Percentiles rank a stretch among this genome's conserved stretches.
Evolutionary conservation across 495 filamentous ascomycete species (phyloP).

Genomic region (Neurospora tetrasperma): DNA sequence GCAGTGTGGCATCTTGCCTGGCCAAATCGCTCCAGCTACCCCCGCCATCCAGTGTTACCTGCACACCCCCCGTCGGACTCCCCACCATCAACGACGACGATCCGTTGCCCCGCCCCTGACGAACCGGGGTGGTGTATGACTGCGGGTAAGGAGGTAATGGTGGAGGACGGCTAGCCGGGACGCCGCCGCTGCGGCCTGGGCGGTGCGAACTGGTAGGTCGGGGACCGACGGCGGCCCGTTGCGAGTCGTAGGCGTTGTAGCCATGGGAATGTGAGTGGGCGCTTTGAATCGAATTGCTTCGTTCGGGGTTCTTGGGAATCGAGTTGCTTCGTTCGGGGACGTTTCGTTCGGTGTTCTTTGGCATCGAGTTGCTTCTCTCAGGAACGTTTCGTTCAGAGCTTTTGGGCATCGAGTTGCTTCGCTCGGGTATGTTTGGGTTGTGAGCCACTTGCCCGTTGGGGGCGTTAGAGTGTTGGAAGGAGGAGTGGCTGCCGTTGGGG

Average conservation of each 20-base stretch:
- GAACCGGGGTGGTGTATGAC: constrained; percentile 26
- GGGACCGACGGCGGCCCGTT: constrained; percentile 20
- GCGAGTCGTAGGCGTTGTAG: constrained; percentile 15
- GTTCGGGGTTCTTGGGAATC: not conserved
- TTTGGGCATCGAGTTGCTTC: not conserved
- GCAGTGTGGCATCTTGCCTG: constrained; percentile 68
- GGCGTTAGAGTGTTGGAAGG: not conserved
- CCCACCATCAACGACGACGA: constrained; percentile 47
- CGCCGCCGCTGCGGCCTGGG: constrained; percentile 1
- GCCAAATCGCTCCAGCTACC: constrained; percentile 87
- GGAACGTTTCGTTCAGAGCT: too few relatives aligned
- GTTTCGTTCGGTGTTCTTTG: not conserved
- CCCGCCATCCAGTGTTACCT: constrained; percentile 78
- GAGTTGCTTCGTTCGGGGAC: not conserved
- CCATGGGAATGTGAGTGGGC: not conserved
- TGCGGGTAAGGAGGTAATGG: constrained; percentile 42
- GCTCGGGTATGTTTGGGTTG: not conserved
- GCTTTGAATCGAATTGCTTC: not conserved
- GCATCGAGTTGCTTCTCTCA: too few relatives aligned
- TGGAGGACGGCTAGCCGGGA: constrained; percentile 20
- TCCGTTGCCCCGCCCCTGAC: constrained; percentile 20
- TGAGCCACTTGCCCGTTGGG: not conserved
- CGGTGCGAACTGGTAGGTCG: constrained; percentile 4
- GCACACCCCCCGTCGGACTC: constrained; percentile 74
- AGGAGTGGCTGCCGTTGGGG: constrained; percentile 6